Base-by-base conservation (phyloP, 106 monocot genomes). In the Agapanthus africanus region DNA sequence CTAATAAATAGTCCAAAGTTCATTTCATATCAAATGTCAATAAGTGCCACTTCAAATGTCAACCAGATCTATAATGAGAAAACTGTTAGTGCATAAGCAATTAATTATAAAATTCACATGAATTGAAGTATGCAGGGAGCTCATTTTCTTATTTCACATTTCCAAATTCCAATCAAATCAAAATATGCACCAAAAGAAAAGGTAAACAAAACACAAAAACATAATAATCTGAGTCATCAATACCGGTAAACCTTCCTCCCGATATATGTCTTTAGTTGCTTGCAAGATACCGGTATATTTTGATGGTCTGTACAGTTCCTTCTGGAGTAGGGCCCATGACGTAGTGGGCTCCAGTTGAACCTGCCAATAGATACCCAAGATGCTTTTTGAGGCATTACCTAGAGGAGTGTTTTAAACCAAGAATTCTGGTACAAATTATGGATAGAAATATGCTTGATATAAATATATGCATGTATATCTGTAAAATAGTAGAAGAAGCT, bases 331-430 rank as follows among this genome's bases (percentile, higher is more conserved):
- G 34, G 73, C 72, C 89, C 86, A 92, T 33, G 88, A 80, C 66
- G 88, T 76, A 28, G 95, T 97, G 21, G 91, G 88, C 74, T 97
- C 95, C 22, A 97, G 63, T 71, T 97, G 95, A 74, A 97, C 95
- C 95, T 97, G 81, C 54, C 18, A 65, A 40, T 61, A 61, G 61
- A 19, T 6, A 36, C 3, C 23, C 18, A 34, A 61, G n/a, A 61
- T 33, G 35, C 14, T 33, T 61, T n/a, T n/a, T 35, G 18, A 19
- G n/a, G 26, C 6, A 35, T 36, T 61, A 6, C 4, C 11, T 2
- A 61, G 4, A n/a, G 35, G 11, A 36, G n/a, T 36, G 61, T 19
- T 6, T 16, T 61, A 61, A 61, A 14, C 33, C 7, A 34, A 61
- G 1, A 36, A 61, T 8, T 11, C 15, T n/a, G n/a, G 6, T 44